Conservation (phyloP, 2,329 filamentous ascomycete species). For the Drechslerella stenobrocha region DNA sequence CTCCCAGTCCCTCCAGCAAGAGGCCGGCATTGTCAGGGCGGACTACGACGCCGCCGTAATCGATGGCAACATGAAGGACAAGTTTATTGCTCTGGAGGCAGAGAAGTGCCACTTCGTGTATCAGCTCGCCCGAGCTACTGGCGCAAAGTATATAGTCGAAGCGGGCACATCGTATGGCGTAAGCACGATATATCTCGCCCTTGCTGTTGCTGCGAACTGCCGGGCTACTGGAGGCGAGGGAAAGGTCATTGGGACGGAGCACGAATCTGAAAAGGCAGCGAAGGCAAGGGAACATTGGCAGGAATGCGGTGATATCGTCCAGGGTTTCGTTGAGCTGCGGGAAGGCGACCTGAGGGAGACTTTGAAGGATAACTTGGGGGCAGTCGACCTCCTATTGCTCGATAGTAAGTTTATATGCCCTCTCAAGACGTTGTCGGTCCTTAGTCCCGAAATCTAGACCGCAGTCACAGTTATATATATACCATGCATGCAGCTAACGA, state of each 20-base stretch:
- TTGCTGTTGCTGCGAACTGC: slow-evolving; percentile 62
- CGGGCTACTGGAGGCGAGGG: slow-evolving; percentile 54
- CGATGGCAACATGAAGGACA: slow-evolving; percentile 60
- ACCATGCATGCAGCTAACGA: no score
- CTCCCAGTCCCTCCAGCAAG: slow-evolving; percentile 54
- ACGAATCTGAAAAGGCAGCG: slow-evolving; percentile 62
- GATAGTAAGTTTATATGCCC: slow-evolving; percentile 61
- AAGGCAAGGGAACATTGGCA: slow-evolving; percentile 63
- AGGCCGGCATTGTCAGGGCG: slow-evolving; percentile 50
- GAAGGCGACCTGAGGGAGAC: slow-evolving; percentile 65
- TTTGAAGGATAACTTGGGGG: slow-evolving; percentile 59
- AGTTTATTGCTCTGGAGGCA: slow-evolving; percentile 64
- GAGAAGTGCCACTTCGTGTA: slow-evolving; percentile 65
- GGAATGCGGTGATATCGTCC: slow-evolving; percentile 60
- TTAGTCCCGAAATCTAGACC: slow-evolving; percentile 37
- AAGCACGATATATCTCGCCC: slow-evolving; percentile 66
- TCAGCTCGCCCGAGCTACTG: slow-evolving; percentile 59
- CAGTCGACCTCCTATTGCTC: slow-evolving; percentile 64
- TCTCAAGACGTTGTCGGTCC: neutral
- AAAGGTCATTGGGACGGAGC: slow-evolving; percentile 65
- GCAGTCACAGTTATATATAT: no score
- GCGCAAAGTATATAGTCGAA: slow-evolving; percentile 63
- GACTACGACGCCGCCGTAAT: slow-evolving; percentile 51
- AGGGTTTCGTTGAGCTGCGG: slow-evolving; percentile 62
- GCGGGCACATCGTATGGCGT: slow-evolving; percentile 67